Evolutionary conservation across 108 stramenopile species (phyloP).

Genomic region (Cylindrotheca closterium): DNA sequence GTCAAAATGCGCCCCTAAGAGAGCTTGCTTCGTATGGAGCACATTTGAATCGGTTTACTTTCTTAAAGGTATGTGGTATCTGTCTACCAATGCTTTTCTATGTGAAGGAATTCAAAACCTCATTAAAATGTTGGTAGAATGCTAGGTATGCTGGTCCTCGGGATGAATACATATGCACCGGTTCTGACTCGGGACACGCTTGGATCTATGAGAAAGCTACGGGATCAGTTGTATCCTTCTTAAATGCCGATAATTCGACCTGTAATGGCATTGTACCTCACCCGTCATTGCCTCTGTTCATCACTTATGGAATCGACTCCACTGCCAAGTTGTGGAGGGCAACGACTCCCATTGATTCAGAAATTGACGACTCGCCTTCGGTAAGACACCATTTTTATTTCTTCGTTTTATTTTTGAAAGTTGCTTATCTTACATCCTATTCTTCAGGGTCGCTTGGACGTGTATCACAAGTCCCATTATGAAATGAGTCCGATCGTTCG

Average conservation of each 20-base stretch:
- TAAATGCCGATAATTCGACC: slow-evolving; percentile 71
- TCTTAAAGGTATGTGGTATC: slow-evolving; percentile 42
- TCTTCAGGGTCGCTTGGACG: slow-evolving; percentile 12
- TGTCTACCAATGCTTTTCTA: not conserved
- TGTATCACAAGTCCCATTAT: slow-evolving; percentile 33
- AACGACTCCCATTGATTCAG: slow-evolving; percentile 61
- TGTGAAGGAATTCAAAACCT: not conserved
- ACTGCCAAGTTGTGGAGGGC: slow-evolving; percentile 86
- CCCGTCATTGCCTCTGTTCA: slow-evolving; percentile 68
- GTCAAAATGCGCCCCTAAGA: slow-evolving; percentile 16
- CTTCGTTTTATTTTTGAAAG: not conserved
- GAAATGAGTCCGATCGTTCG: slow-evolving; percentile 52
- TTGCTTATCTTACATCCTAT: not conserved
- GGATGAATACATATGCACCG: slow-evolving; percentile 87
- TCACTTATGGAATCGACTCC: slow-evolving; percentile 85
- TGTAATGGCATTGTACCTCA: slow-evolving; percentile 87
- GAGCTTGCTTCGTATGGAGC: slow-evolving; percentile 71
- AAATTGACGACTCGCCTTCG: slow-evolving; percentile 65
- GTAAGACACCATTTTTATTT: slow-evolving; percentile 22
- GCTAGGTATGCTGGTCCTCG: slow-evolving; percentile 79
- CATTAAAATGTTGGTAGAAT: slow-evolving; percentile 23
- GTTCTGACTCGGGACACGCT: slow-evolving; percentile 78
- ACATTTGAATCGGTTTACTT: slow-evolving; percentile 80
- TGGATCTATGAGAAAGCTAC: slow-evolving; percentile 71
- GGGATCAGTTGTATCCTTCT: slow-evolving; percentile 64